Base-by-base conservation (phyloP, 225 moss, liverwort and hornwort species). In the Straminergon stramineum region DNA sequence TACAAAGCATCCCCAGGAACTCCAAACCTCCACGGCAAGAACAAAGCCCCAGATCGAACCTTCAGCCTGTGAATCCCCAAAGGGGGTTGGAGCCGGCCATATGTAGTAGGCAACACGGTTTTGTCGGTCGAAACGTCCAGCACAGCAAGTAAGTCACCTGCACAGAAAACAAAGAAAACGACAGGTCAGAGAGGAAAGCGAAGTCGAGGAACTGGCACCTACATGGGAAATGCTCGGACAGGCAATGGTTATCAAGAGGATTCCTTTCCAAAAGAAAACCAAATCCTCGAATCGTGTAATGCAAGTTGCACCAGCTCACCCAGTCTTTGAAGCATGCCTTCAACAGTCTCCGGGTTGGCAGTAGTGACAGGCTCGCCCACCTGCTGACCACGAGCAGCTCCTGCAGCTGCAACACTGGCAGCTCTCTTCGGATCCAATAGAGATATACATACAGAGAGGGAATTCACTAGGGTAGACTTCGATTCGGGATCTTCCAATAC, bases 401-500 rank as follows among this genome's bases (percentile, higher is more conserved):
- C 94, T 51, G 92, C 93, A 53, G 97, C 97, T 60, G 99, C 99
- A 66, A 96, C 94, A 83, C 94, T 92, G 10, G 97, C 97, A 89
- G 99, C 97, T 92, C 97, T 94, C 93, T 99, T 97, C 58, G 97
- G 97, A 89, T 99, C 99, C 94, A 99, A 87, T 17, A 99, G 95
- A 83, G 97, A 96, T 86, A 97, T 97, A 85, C 99, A 99, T 34
- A 99, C 99, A 53, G 99, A 97, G 21, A 99, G 95, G 24, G 97
- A 96, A 93, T 99, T 90, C 85, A 99, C 96, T 35, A 99, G 94
- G 39, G 96, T 99, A 30, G 99, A 99, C 93, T 99, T 99, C 32
- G 97, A 99, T 80, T 95, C 94, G 19, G 97, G 99, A 95, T 99
- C 97, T 89, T 99, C 99, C 91, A 99, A 90, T 22, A 99, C 99